A percentile compares a stretch with the other conserved stretches of the same genome.
Evolutionary conservation across 179 eudicot genomes (phyloP).

Genomic region (Nepenthes alata): DNA sequence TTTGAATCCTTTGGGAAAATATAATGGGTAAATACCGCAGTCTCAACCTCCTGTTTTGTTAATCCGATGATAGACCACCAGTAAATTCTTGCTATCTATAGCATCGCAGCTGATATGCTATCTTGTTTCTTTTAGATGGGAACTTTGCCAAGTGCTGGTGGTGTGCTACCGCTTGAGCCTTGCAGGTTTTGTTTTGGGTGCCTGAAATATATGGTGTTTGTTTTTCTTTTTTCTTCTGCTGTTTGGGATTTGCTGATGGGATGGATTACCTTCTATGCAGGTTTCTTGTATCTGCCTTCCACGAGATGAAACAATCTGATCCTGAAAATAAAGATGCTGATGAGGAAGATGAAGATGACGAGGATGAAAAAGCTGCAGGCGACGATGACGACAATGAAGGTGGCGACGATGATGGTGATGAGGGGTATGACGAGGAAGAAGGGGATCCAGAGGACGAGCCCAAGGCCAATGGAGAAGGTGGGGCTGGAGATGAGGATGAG

Average conservation of each 20-base stretch:
- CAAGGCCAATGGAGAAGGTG: slow-evolving; percentile 11
- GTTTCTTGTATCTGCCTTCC: slow-evolving; percentile 29
- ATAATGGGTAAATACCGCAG: too few species aligned
- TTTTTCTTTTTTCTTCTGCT: too few species aligned
- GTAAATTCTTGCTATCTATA: too few species aligned
- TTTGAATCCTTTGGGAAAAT: too few species aligned
- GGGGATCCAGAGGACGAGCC: slow-evolving; percentile 11
- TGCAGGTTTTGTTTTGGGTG: neutral
- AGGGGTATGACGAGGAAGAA: slow-evolving; percentile 7
- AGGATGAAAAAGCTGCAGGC: neutral
- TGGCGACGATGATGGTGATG: slow-evolving; percentile 5
- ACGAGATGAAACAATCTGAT: slow-evolving; percentile 15
- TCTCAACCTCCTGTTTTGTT: too few species aligned
- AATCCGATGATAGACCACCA: too few species aligned
- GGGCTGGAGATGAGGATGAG: slow-evolving; percentile 6
- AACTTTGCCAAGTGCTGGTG: slow-evolving; percentile 19
- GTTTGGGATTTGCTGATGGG: neutral
- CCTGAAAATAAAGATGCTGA: slow-evolving; percentile 19
- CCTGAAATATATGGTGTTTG: slow-evolving; percentile 13
- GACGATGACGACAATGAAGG: slow-evolving; percentile 3
- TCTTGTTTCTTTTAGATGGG: slow-evolving; percentile 23
- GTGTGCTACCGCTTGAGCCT: slow-evolving; percentile 23
- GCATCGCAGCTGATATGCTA: too few species aligned
- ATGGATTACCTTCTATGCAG: slow-evolving; percentile 6
- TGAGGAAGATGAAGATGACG: slow-evolving; percentile 14